Evolutionary conservation across 2,329 filamentous ascomycete species (phyloP), one percentile per base, ranked within the genome.

Genomic region (Cercospora sp.): DNA sequence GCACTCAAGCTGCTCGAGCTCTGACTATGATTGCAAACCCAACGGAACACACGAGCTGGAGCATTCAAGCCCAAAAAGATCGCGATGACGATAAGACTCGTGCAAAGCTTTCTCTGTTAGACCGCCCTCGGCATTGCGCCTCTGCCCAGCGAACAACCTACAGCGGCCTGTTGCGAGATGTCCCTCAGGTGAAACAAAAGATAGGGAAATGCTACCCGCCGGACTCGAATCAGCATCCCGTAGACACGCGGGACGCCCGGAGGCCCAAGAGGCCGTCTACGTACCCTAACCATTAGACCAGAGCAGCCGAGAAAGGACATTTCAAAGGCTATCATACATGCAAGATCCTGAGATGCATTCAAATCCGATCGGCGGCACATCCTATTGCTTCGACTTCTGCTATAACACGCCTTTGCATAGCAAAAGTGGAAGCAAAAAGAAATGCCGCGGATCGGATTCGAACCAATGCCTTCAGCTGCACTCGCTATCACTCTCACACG

Each of bases 391-490:
- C 3, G 2, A 5, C 18, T 23, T 28, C 48, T 53, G 48, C 18
- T 20, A 53, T 53, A 16, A 53, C 48, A 13, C 36, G 33, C 9
- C 36, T 53, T 53, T 20, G 48, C 18, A 31, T 10, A 20, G 26
- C 53, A 58, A 20, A 58, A 18, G 26, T 42, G 13, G 18, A 26
- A 26, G 42, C n/a, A 58, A 58, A 31, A 58, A 20, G 8, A 58
- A 9, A 2, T 58, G 53, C n/a, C 53, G 23, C 53, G 53, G 53
- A 58, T 26, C 53, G 23, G 53, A 28, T 18, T 58, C 53, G 53
- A 58, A 58, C 53, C 26, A 26, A 26, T 58, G 53, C 53, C 53
- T 58, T 58, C 53, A 58, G 53, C 53, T 58, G 53, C 53, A 58
- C 53, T 58, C 26, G 53, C 53, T 58, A n/a, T 51, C 53, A 58